Percentiles rank a stretch among this genome's conserved stretches.
phyloP scores from a whole-genome alignment of 83 land plant species.

The Picea mariana region DNA sequence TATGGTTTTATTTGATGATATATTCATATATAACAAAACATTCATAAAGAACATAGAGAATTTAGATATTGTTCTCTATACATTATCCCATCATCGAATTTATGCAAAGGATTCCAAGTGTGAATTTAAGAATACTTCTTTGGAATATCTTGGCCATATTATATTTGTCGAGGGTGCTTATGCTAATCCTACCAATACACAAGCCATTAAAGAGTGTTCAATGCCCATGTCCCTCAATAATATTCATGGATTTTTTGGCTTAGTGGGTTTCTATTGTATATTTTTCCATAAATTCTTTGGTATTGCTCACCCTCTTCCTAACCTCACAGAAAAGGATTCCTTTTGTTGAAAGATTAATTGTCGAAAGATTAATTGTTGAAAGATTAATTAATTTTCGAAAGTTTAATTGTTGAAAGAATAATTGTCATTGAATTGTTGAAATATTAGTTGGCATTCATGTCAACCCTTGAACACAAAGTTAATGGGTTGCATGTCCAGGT shows the following conservation, averaged over 20 bases:
- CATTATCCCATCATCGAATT: background rate
- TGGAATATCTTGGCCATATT: background rate
- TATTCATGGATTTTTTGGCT: background rate
- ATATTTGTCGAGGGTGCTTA: background rate
- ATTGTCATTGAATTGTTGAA: too few species aligned
- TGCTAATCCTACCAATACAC: background rate
- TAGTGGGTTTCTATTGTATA: background rate
- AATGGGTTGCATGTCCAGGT: too few species aligned
- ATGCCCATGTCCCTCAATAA: background rate
- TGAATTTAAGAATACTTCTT: background rate
- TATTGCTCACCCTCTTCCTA: background rate
- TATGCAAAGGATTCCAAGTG: background rate
- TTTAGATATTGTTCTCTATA: background rate
- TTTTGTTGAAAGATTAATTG: background rate
- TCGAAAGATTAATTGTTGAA: too few species aligned
- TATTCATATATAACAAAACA: background rate
- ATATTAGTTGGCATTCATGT: too few species aligned
- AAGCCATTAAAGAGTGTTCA: background rate
- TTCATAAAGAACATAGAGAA: background rate
- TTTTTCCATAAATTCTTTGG: background rate
- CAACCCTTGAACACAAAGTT: too few species aligned
- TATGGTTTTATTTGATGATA: background rate
- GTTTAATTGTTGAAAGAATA: too few species aligned
- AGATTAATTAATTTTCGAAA: too few species aligned
- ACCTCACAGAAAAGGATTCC: background rate